These are phyloP conservation scores for Metschnikowia baotianmanensis DNA, from an alignment of 805 yeast species.

Conservation along the genomic window DNA sequence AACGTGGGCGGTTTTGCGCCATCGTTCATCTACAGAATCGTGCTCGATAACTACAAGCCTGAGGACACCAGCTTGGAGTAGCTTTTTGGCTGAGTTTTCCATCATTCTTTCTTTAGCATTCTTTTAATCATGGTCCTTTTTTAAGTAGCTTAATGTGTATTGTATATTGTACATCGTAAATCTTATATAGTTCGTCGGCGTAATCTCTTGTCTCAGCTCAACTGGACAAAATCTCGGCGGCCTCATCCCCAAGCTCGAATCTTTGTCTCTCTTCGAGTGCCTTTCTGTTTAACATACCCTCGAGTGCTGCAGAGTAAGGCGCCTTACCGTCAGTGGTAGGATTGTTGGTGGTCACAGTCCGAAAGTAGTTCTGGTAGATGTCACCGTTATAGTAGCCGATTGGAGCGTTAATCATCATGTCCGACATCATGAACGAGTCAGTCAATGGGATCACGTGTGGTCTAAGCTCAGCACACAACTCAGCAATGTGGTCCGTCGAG, in stretches of 20 bases:
- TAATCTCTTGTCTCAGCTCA: not conserved
- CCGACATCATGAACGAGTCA: slow-evolving; percentile 81
- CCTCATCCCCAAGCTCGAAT: slow-evolving; percentile 35
- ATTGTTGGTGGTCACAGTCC: slow-evolving; percentile 46
- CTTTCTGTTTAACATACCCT: slow-evolving; percentile 41
- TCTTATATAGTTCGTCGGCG: too few species aligned
- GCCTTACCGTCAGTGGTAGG: slow-evolving; percentile 58
- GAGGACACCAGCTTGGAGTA: slow-evolving; percentile 59
- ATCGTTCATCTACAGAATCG: slow-evolving; percentile 90
- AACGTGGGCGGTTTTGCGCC: slow-evolving; percentile 97
- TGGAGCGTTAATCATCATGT: slow-evolving; percentile 77
- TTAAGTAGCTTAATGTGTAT: too few species aligned
- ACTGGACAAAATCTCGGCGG: slow-evolving; percentile 28
- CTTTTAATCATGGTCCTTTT: not conserved
- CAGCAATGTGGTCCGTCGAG: slow-evolving; percentile 39
- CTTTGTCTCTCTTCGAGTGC: slow-evolving; percentile 38
- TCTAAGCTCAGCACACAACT: slow-evolving; percentile 42
- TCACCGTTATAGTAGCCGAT: slow-evolving; percentile 82
- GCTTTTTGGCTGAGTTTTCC: not conserved
- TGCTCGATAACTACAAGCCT: slow-evolving; percentile 86
- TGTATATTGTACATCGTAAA: too few species aligned
- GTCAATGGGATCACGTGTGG: slow-evolving; percentile 73
- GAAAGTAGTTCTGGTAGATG: slow-evolving; percentile 75
- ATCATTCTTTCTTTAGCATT: too few species aligned
- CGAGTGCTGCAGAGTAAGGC: slow-evolving; percentile 48